Evolutionary conservation across 345 rosid species (phyloP), one percentile per base, ranked within the genome.

Genomic region (Lepidium aucheri): DNA sequence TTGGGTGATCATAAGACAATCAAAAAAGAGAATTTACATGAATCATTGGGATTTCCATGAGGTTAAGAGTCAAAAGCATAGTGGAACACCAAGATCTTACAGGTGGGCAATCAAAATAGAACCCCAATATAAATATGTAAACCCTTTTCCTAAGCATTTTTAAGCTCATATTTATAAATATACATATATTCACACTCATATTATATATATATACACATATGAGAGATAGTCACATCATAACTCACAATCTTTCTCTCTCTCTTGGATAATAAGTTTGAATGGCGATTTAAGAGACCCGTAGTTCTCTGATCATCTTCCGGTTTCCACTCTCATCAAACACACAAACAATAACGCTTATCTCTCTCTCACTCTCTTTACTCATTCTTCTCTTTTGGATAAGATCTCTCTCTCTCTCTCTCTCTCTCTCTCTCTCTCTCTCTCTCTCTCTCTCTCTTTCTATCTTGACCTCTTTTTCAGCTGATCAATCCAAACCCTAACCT

Each of bases 301-400:
- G 70, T 70, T 72, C 43, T 66, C 76, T 78, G 80, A 79, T 80
- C 80, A 64, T 69, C 74, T 66, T 84, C 82, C 79, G 75, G 15
- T 78, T 77, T 74, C 63, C 42, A 72, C 77, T 77, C 85, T 82
- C 68, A 46, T 58, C 69, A 51, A 59, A 69, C 32, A 58, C 74
- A 60, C 54, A 52, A 67, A 73, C 39, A 0, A 53, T 57, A 68
- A 45, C 70, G 63, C 52, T 62, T 60, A 75, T 75, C 73, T 67
- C 73, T 60, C 60, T 9, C 60, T 9, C 73, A 45, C 68, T 57
- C 74, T 49, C 74, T 61, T 42, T 74, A 73, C 72, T 65, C 73
- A 72, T 62, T 73, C 78, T 67, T 60, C 77, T 26, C 32, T 51
- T 67, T 74, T 82, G 86, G 86, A 82, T 81, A 85, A 83, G 80